Base-by-base conservation (phyloP, 148 eudicot species). In the Camellia japonica region DNA sequence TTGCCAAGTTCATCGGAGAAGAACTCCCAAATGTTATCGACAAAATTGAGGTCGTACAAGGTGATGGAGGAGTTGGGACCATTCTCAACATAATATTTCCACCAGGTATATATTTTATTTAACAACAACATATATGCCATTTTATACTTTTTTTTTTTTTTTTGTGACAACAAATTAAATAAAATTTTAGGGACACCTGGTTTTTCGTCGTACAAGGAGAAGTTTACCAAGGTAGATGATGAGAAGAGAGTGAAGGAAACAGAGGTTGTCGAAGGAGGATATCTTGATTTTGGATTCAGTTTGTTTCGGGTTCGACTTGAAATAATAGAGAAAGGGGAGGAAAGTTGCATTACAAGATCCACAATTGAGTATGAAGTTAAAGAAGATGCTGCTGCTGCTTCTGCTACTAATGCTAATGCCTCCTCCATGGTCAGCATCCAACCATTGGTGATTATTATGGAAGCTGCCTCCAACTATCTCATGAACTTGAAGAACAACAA, bases 231-330 rank as follows among this genome's bases (percentile, higher is more conserved):
- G 73, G 41, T 91, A 2, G 89, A 91, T 16, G 20, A 86, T 15
- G 88, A 84, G 79, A 89, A 82, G n/a, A 77, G 80, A 13, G 78
- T 80, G 83, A 91, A 91, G 78, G 89, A 82, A 83, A 76, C 87
- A 10, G 89, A 89, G 71, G 88, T 84, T 52, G 70, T 89, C 7
- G 90, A 91, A 86, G 94, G 94, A 64, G 90, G 86, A 51, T 89
- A 79, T 78, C 75, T 89, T 19, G 88, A 89, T 41, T 2, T 82
- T 3, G 94, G 94, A 10, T 89, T 89, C 43, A 82, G 77, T 3
- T 64, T 85, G 5, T 87, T 83, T 41, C 68, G 89, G 5, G 83
- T 84, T 16, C 83, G 84, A 0, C 78, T 88, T 13, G 85, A 90
- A 75, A 61, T 90, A 19, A 79, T 82, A 7, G 89, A 85, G 49